A percentile compares a stretch with the other conserved stretches of the same genome.
phyloP scores from a whole-genome alignment of 805 yeast genomes.

The Myxozyma melibiosi region DNA sequence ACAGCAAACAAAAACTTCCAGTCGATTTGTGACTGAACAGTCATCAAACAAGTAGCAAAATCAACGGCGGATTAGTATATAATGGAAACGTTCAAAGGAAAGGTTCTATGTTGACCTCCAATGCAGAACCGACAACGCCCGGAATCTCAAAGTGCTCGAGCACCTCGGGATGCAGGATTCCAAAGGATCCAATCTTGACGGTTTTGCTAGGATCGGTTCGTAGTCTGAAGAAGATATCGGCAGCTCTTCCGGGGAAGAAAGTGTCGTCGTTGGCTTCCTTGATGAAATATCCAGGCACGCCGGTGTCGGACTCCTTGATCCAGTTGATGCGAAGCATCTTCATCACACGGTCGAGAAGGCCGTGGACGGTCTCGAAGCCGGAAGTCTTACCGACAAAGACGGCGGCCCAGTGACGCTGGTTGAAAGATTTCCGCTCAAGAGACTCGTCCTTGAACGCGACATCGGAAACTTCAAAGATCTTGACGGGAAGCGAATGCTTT shows the following conservation, averaged over 20 bases:
- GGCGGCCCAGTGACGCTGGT: slow-evolving; percentile 95
- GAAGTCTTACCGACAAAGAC: slow-evolving; percentile 92
- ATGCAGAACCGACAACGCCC: slow-evolving; percentile 79
- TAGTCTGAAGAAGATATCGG: slow-evolving; percentile 74
- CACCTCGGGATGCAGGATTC: slow-evolving; percentile 96
- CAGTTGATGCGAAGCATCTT: slow-evolving; percentile 82
- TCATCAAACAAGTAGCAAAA: too few relatives aligned
- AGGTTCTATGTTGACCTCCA: slow-evolving; percentile 86
- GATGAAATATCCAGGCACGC: slow-evolving; percentile 28
- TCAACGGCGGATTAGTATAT: too few relatives aligned
- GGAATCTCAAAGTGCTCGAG: slow-evolving; percentile 85
- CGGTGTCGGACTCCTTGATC: slow-evolving; percentile 39
- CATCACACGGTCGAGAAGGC: slow-evolving; percentile 91
- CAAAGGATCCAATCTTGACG: slow-evolving; percentile 69
- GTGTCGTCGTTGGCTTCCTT: slow-evolving; percentile 48
- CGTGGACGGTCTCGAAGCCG: slow-evolving; percentile 93
- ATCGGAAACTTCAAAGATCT: slow-evolving; percentile 94
- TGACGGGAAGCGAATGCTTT: slow-evolving; percentile 91
- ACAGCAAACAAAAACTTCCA: too few relatives aligned
- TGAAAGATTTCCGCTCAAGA: slow-evolving; percentile 85
- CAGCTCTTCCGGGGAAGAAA: slow-evolving; percentile 97
- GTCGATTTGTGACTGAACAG: too few relatives aligned
- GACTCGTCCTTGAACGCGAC: slow-evolving; percentile 79
- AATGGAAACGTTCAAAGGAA: slow-evolving; percentile 67
- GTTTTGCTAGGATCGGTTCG: slow-evolving; percentile 45